Evolutionary conservation across 805 yeast genomes (phyloP).

Genomic region (Zygosaccharomyces kombuchaensis): DNA sequence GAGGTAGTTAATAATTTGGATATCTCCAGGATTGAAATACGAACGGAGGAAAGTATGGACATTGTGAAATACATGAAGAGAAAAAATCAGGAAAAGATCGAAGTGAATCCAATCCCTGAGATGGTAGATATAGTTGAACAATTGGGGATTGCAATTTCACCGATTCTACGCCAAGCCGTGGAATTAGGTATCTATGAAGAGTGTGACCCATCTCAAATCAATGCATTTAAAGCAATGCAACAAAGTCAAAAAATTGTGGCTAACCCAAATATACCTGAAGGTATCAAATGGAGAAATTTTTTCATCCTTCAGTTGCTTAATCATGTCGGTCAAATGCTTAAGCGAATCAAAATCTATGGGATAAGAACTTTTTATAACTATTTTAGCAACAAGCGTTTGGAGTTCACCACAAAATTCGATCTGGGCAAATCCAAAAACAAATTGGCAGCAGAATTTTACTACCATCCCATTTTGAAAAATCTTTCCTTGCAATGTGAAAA

Average conservation of each 20-base stretch:
- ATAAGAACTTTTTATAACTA: constrained; percentile 68
- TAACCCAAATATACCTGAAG: constrained; percentile 57
- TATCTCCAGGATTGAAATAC: constrained; percentile 74
- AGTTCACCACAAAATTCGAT: constrained; percentile 54
- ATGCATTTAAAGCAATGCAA: constrained; percentile 67
- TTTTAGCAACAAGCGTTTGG: constrained; percentile 53
- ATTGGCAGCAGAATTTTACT: constrained; percentile 57
- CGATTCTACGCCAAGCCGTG: constrained; percentile 60
- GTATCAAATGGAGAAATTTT: constrained; percentile 67
- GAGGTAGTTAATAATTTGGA: constrained; percentile 67
- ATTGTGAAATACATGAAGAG: constrained; percentile 71
- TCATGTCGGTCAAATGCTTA: constrained; percentile 66
- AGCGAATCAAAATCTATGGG: constrained; percentile 77
- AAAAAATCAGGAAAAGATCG: constrained; percentile 56
- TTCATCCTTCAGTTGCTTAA: constrained; percentile 59
- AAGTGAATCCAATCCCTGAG: constrained; percentile 50
- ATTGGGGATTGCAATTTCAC: constrained; percentile 60
- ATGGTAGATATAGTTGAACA: constrained; percentile 52
- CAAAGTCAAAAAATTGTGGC: constrained; percentile 54
- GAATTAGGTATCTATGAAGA: constrained; percentile 58
- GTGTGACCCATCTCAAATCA: constrained; percentile 62
- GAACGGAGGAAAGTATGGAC: constrained; percentile 83
- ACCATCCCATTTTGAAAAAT: constrained; percentile 43
- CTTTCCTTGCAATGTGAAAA: constrained; percentile 45
- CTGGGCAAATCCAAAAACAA: constrained; percentile 61